Evolutionary conservation across 1,284 basidiomycete genomes (phyloP).

Genomic region (Trametes polyzona): DNA sequence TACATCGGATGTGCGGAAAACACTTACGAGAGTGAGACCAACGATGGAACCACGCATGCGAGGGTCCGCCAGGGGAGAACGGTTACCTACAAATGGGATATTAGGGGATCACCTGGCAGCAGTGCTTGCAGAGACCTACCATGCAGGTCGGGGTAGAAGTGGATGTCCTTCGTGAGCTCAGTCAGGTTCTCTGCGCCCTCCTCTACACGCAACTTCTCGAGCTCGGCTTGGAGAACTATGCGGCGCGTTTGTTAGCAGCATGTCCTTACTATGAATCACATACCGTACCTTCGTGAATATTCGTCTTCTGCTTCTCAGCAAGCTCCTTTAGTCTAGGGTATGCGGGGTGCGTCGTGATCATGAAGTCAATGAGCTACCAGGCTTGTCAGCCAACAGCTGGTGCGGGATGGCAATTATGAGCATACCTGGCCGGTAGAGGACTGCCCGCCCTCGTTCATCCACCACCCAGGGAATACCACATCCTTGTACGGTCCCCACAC

Average conservation of each 20-base stretch:
- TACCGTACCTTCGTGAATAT: conserved; percentile 61
- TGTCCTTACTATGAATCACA: background rate
- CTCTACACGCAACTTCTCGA: conserved; percentile 71
- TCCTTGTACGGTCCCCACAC: conserved; percentile 98
- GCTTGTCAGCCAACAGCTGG: conserved; percentile 69
- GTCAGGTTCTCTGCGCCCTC: conserved; percentile 65
- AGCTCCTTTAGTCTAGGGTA: conserved; percentile 69
- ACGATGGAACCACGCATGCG: conserved; percentile 92
- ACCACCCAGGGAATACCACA: conserved; percentile 90
- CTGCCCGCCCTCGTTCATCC: conserved; percentile 99
- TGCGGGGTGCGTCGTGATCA: conserved; percentile 91
- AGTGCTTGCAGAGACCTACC: conserved; percentile 44
- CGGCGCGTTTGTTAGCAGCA: background rate
- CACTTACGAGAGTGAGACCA: conserved; percentile 77
- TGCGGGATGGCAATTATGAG: background rate
- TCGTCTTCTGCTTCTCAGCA: conserved; percentile 55
- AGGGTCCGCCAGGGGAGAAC: conserved; percentile 94
- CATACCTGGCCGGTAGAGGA: conserved; percentile 94
- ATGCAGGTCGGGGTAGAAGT: conserved; percentile 94
- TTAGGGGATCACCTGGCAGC: background rate
- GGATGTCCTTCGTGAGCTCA: conserved; percentile 88
- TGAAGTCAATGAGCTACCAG: conserved; percentile 86
- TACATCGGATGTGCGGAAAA: background rate
- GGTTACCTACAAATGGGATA: conserved; percentile 66
- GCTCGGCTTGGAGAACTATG: conserved; percentile 72